Evolutionary conservation across 1,284 basidiomycete species (phyloP).

Genomic region (Ceratobasidium sp.): DNA sequence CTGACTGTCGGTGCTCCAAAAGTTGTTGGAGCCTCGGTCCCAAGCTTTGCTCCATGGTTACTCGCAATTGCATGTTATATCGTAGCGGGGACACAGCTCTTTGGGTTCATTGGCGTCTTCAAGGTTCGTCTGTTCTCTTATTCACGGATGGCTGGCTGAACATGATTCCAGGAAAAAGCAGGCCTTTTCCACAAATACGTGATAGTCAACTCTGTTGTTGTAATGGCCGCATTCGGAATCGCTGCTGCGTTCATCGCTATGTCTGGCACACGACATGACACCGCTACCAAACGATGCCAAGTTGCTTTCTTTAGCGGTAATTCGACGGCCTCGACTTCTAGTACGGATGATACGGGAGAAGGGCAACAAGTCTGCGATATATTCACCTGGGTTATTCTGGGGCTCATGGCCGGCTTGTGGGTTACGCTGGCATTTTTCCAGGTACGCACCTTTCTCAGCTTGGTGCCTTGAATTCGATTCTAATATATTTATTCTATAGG

Average conservation of each 20-base stretch:
- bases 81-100: constrained; percentile 69
- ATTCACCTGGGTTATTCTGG: constrained; percentile 89
- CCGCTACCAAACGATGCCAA: constrained; percentile 71
- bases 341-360: constrained; percentile 54
- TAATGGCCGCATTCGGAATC: constrained; percentile 69
- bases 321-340: constrained; percentile 45
- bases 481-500: constrained; percentile 52
- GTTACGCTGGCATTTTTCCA: constrained; percentile 75
- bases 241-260: constrained; percentile 80
- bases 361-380: constrained; percentile 77
- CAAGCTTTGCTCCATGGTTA: constrained; percentile 72
- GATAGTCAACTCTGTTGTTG: constrained; percentile 66
- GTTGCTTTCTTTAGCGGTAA: constrained; percentile 59
- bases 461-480: not conserved
- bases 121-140: constrained; percentile 57
- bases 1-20: constrained; percentile 7
- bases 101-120: constrained; percentile 83
- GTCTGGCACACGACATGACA: constrained; percentile 73
- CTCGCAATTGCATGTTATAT: constrained; percentile 77
- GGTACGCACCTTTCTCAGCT: constrained; percentile 53
- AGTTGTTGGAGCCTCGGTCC: constrained; percentile 83
- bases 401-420: constrained; percentile 87
- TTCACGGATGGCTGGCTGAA: not conserved
- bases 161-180: constrained; percentile 68
- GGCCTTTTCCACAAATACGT: constrained; percentile 76